These are phyloP conservation scores for Neonectria faginata DNA, from an alignment of 2,329 filamentous ascomycete species.

Conservation along the genomic window DNA sequence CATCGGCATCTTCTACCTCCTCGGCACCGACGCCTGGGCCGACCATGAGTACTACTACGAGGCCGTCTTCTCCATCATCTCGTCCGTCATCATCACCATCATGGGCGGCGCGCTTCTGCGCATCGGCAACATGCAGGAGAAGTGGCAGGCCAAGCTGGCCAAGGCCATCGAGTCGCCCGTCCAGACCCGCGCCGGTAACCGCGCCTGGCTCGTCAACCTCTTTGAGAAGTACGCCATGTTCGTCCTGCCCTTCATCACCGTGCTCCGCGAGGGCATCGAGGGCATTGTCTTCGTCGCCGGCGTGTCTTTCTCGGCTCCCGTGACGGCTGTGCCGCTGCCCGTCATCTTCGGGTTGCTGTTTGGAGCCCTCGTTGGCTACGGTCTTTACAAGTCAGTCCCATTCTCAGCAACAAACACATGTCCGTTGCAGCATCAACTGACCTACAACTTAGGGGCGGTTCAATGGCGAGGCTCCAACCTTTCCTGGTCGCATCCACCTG, in stretches of 20 bases:
- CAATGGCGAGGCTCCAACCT: slow-evolving; percentile 66
- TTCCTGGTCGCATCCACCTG: slow-evolving; percentile 88
- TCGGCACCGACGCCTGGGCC: slow-evolving; percentile 77
- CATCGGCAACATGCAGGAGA: slow-evolving; percentile 84
- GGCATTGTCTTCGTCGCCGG: slow-evolving; percentile 90
- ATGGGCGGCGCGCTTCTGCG: slow-evolving; percentile 85
- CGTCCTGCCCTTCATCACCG: slow-evolving; percentile 85
- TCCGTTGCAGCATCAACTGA: slow-evolving; percentile 13
- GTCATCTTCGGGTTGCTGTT: slow-evolving; percentile 77
- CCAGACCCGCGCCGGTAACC: slow-evolving; percentile 56
- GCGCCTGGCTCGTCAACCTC: slow-evolving; percentile 68
- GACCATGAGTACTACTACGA: slow-evolving; percentile 83
- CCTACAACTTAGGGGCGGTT: slow-evolving; percentile 53
- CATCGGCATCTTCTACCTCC: slow-evolving; percentile 78
- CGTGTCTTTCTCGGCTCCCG: slow-evolving; percentile 81
- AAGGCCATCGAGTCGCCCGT: slow-evolving; percentile 70
- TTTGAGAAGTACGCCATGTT: slow-evolving; percentile 90
- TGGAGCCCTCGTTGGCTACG: slow-evolving; percentile 75
- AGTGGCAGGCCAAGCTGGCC: slow-evolving; percentile 85
- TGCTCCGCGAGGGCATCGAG: slow-evolving; percentile 86
- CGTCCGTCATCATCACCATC: slow-evolving; percentile 83
- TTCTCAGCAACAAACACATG: neutral
- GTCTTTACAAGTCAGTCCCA: slow-evolving; percentile 77
- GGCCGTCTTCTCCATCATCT: slow-evolving; percentile 80
- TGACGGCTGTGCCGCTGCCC: slow-evolving; percentile 80